Evolutionary conservation across 169 alveolate species (phyloP).

Genomic region (Eimeria tenella): DNA sequence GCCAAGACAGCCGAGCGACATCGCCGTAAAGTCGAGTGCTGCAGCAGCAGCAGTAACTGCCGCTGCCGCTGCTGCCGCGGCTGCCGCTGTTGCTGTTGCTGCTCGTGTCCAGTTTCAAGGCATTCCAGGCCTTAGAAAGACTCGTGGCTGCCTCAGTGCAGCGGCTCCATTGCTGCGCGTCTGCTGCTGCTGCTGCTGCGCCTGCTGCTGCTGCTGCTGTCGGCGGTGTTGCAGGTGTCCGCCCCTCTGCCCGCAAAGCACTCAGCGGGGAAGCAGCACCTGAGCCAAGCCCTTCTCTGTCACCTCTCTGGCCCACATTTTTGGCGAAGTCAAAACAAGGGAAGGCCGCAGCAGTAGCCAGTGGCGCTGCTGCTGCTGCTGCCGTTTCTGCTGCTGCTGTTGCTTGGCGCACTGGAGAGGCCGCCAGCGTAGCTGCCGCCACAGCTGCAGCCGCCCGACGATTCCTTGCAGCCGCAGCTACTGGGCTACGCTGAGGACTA

Average conservation of each 20-base stretch:
- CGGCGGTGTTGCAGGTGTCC: background rate
- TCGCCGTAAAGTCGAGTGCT: background rate
- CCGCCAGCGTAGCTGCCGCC: constrained; percentile 58
- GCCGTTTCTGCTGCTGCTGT: constrained; percentile 43
- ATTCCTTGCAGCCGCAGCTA: constrained; percentile 42
- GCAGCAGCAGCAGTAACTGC: constrained; percentile 1
- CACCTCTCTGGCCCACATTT: background rate
- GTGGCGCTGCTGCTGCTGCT: background rate
- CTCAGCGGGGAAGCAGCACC: background rate
- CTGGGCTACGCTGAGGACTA: constrained; percentile 53
- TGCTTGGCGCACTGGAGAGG: constrained; percentile 62
- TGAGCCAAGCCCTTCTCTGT: background rate
- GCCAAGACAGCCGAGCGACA: constrained; percentile 27
- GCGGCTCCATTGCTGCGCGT: constrained; percentile 31
- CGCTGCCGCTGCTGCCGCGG: constrained; percentile 31
- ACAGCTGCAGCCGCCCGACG: constrained; percentile 71
- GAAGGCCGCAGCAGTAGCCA: constrained; percentile 1
- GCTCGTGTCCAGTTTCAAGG: constrained; percentile 19
- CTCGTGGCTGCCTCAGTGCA: constrained; percentile 38
- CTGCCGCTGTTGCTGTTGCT: constrained; percentile 38
- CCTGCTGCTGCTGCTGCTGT: constrained; percentile 9
- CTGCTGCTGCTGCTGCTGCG: constrained; percentile 45
- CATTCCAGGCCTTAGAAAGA: constrained; percentile 33
- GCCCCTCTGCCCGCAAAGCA: background rate
- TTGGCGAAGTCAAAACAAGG: background rate